Evolutionary conservation across 2,329 filamentous ascomycete genomes (phyloP), one percentile per base, ranked within the genome.

Genomic region (Scedosporium dehoogii): DNA sequence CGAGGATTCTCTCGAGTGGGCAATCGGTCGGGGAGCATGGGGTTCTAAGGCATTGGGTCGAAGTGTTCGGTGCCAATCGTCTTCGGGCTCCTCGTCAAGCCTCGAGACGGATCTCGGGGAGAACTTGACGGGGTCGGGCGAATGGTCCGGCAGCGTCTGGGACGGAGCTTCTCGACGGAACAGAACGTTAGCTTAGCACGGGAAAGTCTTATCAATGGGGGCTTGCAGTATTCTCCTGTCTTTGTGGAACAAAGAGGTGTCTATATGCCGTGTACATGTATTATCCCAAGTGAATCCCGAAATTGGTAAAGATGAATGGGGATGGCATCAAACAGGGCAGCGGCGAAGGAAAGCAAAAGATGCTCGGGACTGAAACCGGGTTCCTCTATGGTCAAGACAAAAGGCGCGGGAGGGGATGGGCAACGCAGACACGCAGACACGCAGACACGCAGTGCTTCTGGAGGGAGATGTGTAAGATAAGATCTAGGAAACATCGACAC

Each of bases 1-100:
- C 58, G 82, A 85, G n/a, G 82, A 83, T 64, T 84, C 80, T 70
- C 82, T 80, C 29, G 83, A 84, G 68, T 85, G 82, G 63, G 77
- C 70, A 64, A 76, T 73, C 62, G 75, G 74, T 65, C 78, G 74
- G 67, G 73, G 69, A 62, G 70, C 67, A 61, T 72, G 65, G 53
- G 72, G 68, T 64, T 80, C 79, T 67, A 77, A 70, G 63, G 73
- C 71, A 42, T 64, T 68, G 60, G 79, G 79, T 65, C 80, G 79
- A 64, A 84, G 72, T 57, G 81, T 83, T 66, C 74, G 74, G 66
- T 83, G 77, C 80, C 81, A 81, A 62, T 75, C 73, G 67, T 70
- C 73, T 63, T 81, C 78, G 68, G 78, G 75, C 69, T 82, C 79
- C 71, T 82, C 77, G 70, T 82, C 80, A 64, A 82, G 77, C 69